Evolutionary conservation across 2,329 filamentous ascomycete genomes (phyloP), one percentile per base, ranked within the genome.

Genomic region (Cladophialophora immunda): DNA sequence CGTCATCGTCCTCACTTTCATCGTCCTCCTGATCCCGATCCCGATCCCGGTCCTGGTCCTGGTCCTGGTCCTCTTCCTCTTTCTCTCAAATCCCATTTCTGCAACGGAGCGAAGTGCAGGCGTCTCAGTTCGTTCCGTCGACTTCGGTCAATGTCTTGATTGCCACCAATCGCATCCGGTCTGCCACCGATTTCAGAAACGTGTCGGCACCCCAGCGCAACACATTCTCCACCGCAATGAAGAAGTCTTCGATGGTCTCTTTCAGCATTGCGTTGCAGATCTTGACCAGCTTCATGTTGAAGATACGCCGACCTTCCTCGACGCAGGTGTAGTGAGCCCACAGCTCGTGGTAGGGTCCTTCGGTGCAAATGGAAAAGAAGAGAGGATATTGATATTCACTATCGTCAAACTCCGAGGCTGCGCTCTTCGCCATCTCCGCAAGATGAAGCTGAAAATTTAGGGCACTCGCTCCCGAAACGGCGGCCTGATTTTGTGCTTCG

Each of bases 341-440:
- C 62, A 74, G 68, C 72, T 73, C 68, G 54, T 72, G 68, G 63
- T 69, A 57, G 30, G 72, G 72, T 47, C 72, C 71, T 64, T 73
- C 30, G 19, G 68, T 74, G 57, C 47, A 68, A 61, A 74, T 71
- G 47, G 72, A 67, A 64, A 74, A 74, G 64, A 73, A 70, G 30
- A 74, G 63, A 3, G 62, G 71, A 41, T 63, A 41, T 62, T 64
- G 55, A 53, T n/a, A n/a, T n/a, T n/a, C n/a, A n/a, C n/a, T n/a
- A 19, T 34, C 54, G 11, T 56, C 5, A 56, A 34, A 34, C 9
- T 56, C 54, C 9, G 15, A 61, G 15, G 36, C 29, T 57, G 34
- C 22, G 32, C 60, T 17, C 32, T 63, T 57, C 1, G 36, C 41
- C 9, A 66, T 55, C 62, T 59, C 58, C 15, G 19, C 34, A 2